These are phyloP conservation scores for Ceratocystis lukuohia DNA, from an alignment of 2,329 filamentous ascomycete species.

Conservation along the genomic window DNA sequence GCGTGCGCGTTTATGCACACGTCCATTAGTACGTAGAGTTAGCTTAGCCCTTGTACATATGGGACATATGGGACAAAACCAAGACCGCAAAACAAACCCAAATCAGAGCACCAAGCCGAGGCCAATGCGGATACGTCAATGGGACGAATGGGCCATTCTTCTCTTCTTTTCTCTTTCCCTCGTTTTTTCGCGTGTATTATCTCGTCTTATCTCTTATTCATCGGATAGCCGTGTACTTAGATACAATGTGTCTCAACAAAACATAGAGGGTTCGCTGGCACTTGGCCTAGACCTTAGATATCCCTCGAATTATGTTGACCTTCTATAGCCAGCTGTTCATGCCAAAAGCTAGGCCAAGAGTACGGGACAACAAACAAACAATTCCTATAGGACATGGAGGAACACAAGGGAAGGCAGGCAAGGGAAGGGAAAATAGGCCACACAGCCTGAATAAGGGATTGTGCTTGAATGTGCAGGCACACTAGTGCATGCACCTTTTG, in stretches of 20 bases:
- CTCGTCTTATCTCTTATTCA: too few relatives aligned
- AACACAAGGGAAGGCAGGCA: neutral
- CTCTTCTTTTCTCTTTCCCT: neutral
- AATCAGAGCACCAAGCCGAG: neutral
- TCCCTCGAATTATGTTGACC: neutral
- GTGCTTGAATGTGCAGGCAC: neutral
- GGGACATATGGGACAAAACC: neutral
- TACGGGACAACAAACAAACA: neutral
- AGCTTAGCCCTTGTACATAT: too few relatives aligned
- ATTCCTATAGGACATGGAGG: neutral
- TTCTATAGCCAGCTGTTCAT: neutral
- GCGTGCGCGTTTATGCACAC: too few relatives aligned
- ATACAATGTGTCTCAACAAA: neutral
- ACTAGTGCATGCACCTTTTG: neutral
- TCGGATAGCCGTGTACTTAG: too few relatives aligned
- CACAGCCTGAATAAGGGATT: slow-evolving; percentile 3
- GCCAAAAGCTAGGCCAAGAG: neutral
- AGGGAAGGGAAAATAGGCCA: neutral
- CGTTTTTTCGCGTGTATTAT: neutral
- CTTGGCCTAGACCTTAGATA: neutral
- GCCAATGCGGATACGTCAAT: neutral
- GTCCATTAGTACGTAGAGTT: too few relatives aligned
- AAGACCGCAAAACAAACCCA: neutral
- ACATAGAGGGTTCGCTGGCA: neutral
- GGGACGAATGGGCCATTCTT: neutral